Conservation (phyloP, 2,329 filamentous ascomycete species). For the Sporothrix luriei region DNA sequence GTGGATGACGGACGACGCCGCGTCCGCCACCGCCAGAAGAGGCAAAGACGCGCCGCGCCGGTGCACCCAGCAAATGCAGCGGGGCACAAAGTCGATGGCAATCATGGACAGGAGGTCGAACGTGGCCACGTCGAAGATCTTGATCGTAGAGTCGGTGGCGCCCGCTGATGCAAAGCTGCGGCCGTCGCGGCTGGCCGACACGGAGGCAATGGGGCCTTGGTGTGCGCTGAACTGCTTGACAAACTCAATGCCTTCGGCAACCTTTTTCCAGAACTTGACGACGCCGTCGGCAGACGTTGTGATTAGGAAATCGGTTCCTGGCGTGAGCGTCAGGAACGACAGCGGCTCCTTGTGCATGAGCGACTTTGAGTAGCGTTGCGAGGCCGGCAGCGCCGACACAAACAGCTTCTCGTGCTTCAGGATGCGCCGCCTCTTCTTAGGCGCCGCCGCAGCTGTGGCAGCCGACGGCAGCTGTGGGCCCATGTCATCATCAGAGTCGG, state of each 20-base stretch:
- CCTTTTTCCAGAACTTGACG: constrained; percentile 99
- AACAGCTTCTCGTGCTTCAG: constrained; percentile 96
- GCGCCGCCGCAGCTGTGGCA: constrained; percentile 69
- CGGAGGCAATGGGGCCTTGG: constrained; percentile 77
- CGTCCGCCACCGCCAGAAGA: constrained; percentile 79
- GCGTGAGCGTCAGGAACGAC: constrained; percentile 83
- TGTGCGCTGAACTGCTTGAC: constrained; percentile 98
- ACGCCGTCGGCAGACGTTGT: constrained; percentile 93
- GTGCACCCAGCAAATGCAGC: constrained; percentile 90
- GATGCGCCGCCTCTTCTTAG: constrained; percentile 76
- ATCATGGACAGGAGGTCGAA: constrained; percentile 87
- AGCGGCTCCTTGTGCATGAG: constrained; percentile 98
- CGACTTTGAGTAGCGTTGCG: constrained; percentile 85
- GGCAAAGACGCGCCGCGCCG: constrained; percentile 83
- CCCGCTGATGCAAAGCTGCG: constrained; percentile 92
- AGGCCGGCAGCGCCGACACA: constrained; percentile 81
- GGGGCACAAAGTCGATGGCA: constrained; percentile 72
- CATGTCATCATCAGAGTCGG: constrained; percentile 79
- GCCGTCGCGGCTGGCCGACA: constrained; percentile 85
- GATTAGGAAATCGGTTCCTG: constrained; percentile 90
- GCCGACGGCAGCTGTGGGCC: constrained; percentile 85
- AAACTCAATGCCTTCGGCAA: constrained; percentile 86
- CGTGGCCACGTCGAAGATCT: constrained; percentile 80
- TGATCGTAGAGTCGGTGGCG: constrained; percentile 68
- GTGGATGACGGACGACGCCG: constrained; percentile 69